phyloP scores from a whole-genome alignment of 768 basidiomycete species.

The Leucosporidium creatinivorum region DNA sequence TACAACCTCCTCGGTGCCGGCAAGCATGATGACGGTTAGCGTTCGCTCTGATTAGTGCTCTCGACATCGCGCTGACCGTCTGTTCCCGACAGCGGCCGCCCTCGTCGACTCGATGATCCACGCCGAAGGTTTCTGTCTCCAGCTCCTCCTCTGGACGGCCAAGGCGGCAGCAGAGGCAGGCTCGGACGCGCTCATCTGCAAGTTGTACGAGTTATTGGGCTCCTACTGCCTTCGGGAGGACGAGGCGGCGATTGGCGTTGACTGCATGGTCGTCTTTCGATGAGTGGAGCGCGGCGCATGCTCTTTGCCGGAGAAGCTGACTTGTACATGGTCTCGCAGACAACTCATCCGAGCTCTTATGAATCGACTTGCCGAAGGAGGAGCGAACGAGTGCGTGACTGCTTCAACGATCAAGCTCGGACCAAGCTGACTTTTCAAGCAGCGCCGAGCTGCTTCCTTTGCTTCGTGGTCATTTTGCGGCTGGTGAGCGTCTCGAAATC shows the following conservation, averaged over 20 bases:
- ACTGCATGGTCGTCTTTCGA: too few relatives aligned
- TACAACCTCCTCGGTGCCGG: not conserved
- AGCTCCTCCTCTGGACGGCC: constrained; percentile 10
- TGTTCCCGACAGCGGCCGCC: not conserved
- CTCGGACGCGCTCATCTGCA: not conserved
- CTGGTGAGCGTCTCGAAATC: not conserved
- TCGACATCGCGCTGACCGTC: rapidly evolving
- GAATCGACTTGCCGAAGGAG: too few relatives aligned
- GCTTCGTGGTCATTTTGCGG: not conserved
- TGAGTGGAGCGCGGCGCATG: too few relatives aligned
- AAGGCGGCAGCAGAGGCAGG: constrained; percentile 4
- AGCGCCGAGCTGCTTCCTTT: not conserved
- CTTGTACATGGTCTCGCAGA: too few relatives aligned
- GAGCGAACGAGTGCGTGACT: too few relatives aligned
- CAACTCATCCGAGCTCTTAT: not conserved
- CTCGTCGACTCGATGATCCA: not conserved
- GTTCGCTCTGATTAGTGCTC: too few relatives aligned
- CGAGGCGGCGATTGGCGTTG: too few relatives aligned
- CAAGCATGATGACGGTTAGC: not conserved
- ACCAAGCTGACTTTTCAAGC: not conserved
- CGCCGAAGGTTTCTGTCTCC: constrained; percentile 1
- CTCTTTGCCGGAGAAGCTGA: too few relatives aligned
- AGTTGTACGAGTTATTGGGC: not conserved
- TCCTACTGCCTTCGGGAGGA: too few relatives aligned
- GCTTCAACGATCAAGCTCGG: not conserved